A percentile compares a stretch with the other conserved stretches of the same genome.
phyloP scores from a whole-genome alignment of 2,329 filamentous ascomycete genomes.

The Hypoxylon sp. region DNA sequence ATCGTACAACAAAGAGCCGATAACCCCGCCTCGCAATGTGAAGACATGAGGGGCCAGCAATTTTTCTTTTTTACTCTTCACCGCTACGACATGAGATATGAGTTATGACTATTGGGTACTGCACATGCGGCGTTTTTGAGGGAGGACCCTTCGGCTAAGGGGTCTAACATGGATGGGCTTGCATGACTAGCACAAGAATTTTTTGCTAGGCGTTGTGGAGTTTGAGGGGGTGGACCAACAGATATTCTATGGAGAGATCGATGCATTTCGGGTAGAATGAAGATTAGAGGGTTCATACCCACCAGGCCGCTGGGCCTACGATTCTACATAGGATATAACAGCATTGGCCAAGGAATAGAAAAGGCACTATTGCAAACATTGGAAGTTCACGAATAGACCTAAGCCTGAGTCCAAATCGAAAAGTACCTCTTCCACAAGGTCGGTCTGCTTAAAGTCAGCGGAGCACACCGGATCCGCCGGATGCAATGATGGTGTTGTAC shows the following conservation, averaged over 20 bases:
- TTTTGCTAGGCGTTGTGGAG: constrained; percentile 17
- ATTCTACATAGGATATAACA: not conserved
- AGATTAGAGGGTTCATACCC: not conserved
- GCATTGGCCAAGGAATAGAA: not conserved
- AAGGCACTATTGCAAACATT: not conserved
- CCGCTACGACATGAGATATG: constrained; percentile 29
- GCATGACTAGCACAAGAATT: constrained; percentile 23
- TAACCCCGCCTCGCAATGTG: constrained; percentile 36
- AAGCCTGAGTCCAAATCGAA: not conserved
- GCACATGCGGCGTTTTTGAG: constrained; percentile 26
- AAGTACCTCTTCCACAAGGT: not conserved
- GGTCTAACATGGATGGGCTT: not conserved
- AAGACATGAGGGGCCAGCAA: constrained; percentile 8
- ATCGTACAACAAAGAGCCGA: constrained; percentile 13
- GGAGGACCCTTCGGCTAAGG: not conserved
- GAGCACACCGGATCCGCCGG: not conserved
- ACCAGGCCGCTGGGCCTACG: not conserved
- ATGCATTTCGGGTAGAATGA: not conserved
- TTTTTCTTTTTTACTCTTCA: constrained; percentile 3
- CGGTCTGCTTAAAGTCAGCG: not conserved
- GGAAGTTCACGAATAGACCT: not conserved
- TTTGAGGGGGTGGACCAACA: not conserved
- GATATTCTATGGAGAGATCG: not conserved
- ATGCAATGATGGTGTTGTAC: not conserved
- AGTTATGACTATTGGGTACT: constrained; percentile 31